Evolutionary conservation across 2,329 filamentous ascomycete species (phyloP).

Genomic region (Colletotrichum eremochloae): DNA sequence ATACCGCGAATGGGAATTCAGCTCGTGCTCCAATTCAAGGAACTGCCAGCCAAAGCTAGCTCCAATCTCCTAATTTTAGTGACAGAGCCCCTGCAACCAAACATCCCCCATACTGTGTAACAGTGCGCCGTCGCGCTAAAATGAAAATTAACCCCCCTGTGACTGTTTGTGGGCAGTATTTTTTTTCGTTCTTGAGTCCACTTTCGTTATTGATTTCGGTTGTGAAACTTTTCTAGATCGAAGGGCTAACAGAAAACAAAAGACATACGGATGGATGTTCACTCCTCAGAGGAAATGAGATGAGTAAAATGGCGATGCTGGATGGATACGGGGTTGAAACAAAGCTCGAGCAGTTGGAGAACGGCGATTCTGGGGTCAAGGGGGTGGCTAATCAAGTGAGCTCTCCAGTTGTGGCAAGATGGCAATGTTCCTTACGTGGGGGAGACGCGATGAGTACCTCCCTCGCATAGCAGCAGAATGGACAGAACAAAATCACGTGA

Average conservation of each 20-base stretch:
- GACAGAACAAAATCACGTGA: slow-evolving; percentile 16
- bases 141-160: background rate
- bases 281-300: background rate
- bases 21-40: slow-evolving; percentile 12
- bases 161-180: slow-evolving; percentile 28
- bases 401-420: slow-evolving; percentile 8
- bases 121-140: background rate
- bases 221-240: background rate
- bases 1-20: slow-evolving; percentile 11
- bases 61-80: slow-evolving; percentile 37
- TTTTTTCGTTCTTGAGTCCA: slow-evolving; percentile 27
- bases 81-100: slow-evolving; percentile 26
- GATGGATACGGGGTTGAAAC: slow-evolving; percentile 28
- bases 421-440: slow-evolving; percentile 9
- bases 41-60: slow-evolving; percentile 8
- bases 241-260: background rate
- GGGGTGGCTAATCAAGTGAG: slow-evolving; percentile 13
- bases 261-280: background rate
- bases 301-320: background rate
- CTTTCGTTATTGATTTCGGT: slow-evolving; percentile 5
- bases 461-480: background rate
- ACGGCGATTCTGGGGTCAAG: slow-evolving; percentile 21
- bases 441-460: background rate
- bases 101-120: background rate
- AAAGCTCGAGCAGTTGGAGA: slow-evolving; percentile 23